Base-by-base conservation (phyloP, 345 rosid genomes). In the Populus euphratica region DNA sequence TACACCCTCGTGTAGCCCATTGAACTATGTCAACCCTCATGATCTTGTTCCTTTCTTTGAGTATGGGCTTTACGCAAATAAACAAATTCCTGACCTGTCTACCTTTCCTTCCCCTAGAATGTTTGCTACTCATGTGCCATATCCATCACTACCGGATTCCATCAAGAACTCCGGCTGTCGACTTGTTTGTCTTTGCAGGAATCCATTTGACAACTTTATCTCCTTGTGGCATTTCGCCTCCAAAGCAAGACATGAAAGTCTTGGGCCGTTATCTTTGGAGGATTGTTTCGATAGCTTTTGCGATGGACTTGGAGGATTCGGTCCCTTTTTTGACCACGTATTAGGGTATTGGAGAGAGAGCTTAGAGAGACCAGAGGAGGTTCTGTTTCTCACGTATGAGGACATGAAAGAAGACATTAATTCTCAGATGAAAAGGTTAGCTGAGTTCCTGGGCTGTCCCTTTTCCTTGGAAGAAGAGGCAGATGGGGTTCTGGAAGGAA, bases 41-140 rank as follows among this genome's bases (percentile, higher is more conserved):
- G 84, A 83, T 56, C 85, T 87, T 36, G 87, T 85, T 0, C 84
- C 88, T n/a, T 85, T 83, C 74, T 66, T 87, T 16, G 90, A 83
- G 65, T 80, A 74, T 54, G 73, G 72, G 65, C 69, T 81, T 5
- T 81, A 75, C 49, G 77, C 79, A 13, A 65, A 69, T 23, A 50
- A n/a, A 17, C 67, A 65, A 27, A 12, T 71, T 13, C 80, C 71
- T 36, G 80, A 77, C 8, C 66, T 81, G 6, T 67, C 83, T 2
- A 62, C 18, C 21, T 18, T 66, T 0, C 49, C 74, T 16, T 52
- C 76, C 0, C 78, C 84, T 35, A 61, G 84, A 29, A 36, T 77
- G 3, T 77, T 77, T 47, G 84, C 75, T 23, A 81, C 84, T 14
- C 84, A 81, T 14, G 21, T 77, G 6, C 80, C 84, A 6, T 76